A percentile compares a stretch with the other conserved stretches of the same genome.
These are phyloP conservation scores for Saxophila tyrrhenica DNA, from an alignment of 495 filamentous ascomycete genomes.

Conservation along the genomic window DNA sequence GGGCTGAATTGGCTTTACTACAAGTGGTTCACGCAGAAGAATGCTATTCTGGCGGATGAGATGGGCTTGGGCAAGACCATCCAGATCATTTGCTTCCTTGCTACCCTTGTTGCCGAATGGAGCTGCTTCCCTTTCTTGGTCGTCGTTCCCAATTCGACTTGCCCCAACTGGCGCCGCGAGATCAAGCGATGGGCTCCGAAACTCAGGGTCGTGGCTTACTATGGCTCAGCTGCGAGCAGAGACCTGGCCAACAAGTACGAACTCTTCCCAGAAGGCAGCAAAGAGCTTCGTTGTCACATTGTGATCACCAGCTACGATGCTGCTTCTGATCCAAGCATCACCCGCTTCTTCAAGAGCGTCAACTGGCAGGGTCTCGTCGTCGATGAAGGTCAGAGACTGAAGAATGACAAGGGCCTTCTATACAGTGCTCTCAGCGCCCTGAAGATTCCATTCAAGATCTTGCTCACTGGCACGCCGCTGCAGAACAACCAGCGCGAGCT, in stretches of 20 bases:
- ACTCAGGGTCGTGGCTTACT: slow-evolving; percentile 82
- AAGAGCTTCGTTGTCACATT: slow-evolving; percentile 68
- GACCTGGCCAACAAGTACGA: slow-evolving; percentile 64
- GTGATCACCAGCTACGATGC: slow-evolving; percentile 93
- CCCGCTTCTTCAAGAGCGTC: slow-evolving; percentile 49
- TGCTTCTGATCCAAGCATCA: slow-evolving; percentile 55
- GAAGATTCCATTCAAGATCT: slow-evolving; percentile 64
- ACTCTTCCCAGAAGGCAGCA: slow-evolving; percentile 57
- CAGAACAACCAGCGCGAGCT: slow-evolving; percentile 93
- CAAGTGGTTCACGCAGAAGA: slow-evolving; percentile 68
- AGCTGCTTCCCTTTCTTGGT: slow-evolving; percentile 85
- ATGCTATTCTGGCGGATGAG: slow-evolving; percentile 93
- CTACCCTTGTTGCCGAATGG: slow-evolving; percentile 54
- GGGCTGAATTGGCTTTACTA: slow-evolving; percentile 97
- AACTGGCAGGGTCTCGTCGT: slow-evolving; percentile 85
- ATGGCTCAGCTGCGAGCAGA: slow-evolving; percentile 60
- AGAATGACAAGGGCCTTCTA: slow-evolving; percentile 77
- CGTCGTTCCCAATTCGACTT: slow-evolving; percentile 88
- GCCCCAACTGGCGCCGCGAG: slow-evolving; percentile 93
- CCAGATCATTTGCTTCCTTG: slow-evolving; percentile 76
- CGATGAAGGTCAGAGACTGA: slow-evolving; percentile 92
- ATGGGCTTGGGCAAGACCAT: slow-evolving; percentile 99
- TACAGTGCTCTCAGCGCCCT: slow-evolving; percentile 62
- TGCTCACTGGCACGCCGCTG: slow-evolving; percentile 79
- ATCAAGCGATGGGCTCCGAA: slow-evolving; percentile 87